Conservation (phyloP, 371 early-diverging fungal species). For the Circinella minor region DNA sequence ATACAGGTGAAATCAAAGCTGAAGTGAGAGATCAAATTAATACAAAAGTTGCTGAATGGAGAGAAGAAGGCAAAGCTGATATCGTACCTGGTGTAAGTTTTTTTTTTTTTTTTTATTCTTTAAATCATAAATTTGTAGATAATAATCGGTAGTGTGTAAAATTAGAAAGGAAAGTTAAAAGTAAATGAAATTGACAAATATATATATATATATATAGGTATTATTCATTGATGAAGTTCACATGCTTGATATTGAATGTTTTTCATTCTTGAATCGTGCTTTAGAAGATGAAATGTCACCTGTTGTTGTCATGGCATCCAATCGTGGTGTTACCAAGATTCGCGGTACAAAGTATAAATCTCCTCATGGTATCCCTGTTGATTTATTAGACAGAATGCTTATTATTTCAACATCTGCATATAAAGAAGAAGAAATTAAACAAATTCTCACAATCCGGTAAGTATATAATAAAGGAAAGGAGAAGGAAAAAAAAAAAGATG, state of each 20-base stretch:
- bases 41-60: constrained; percentile 96
- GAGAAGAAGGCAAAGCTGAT: constrained; percentile 98
- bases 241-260: constrained; percentile 99
- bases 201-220: constrained; percentile 48
- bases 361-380: constrained; percentile 97
- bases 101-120: no score
- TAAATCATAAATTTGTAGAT: no score
- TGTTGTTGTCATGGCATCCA: constrained; percentile 98
- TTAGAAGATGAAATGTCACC: constrained; percentile 96
- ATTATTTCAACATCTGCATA: constrained; percentile 93
- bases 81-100: constrained; percentile 94
- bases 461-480: background rate
- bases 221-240: constrained; percentile 99
- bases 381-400: constrained; percentile 93
- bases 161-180: no score
- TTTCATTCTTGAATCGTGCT: constrained; percentile 97
- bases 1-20: constrained; percentile 97
- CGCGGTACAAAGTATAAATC: constrained; percentile 94
- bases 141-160: no score
- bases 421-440: constrained; percentile 83
- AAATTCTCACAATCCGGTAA: constrained; percentile 88
- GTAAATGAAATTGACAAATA: no score
- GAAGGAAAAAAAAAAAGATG: background rate
- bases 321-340: constrained; percentile 93
- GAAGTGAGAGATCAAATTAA: constrained; percentile 99